Conservation (phyloP, 306 rosid genomes). For the Corylus americana region DNA sequence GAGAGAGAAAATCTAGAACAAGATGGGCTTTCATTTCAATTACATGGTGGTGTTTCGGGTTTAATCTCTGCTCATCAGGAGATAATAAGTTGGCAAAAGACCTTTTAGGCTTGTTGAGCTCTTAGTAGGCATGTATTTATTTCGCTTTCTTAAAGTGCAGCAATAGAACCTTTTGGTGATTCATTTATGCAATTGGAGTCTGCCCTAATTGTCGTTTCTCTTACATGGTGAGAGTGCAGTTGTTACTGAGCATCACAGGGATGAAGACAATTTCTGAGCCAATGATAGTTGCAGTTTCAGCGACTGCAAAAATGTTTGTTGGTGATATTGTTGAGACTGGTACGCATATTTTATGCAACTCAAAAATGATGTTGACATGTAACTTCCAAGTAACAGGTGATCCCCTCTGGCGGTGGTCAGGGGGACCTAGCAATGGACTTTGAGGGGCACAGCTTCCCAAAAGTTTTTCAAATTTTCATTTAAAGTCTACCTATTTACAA, state of each 20-base stretch:
- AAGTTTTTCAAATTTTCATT: no score
- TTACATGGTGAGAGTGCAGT: background rate
- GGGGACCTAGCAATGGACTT: no score
- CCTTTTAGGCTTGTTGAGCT: background rate
- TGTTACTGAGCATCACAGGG: slow-evolving; percentile 5
- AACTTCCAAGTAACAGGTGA: background rate
- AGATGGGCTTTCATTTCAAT: background rate
- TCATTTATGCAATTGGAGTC: background rate
- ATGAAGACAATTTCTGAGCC: background rate
- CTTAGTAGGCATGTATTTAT: background rate
- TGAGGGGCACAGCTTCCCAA: no score
- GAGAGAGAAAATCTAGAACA: background rate
- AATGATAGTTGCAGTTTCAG: slow-evolving; percentile 7
- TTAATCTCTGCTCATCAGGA: background rate
- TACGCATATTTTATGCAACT: slow-evolving; percentile 1
- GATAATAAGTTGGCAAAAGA: background rate
- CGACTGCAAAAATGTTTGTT: slow-evolving; percentile 5
- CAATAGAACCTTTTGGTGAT: background rate
- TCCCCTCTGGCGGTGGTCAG: background rate
- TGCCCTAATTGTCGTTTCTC: slow-evolving; percentile 1
- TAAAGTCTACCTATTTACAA: background rate
- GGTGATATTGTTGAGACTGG: slow-evolving; percentile 7
- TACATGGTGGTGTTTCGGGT: background rate
- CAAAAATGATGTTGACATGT: background rate
- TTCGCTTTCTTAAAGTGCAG: background rate